Base-by-base conservation (phyloP, 768 basidiomycete species). In the Lentinula edodes region DNA sequence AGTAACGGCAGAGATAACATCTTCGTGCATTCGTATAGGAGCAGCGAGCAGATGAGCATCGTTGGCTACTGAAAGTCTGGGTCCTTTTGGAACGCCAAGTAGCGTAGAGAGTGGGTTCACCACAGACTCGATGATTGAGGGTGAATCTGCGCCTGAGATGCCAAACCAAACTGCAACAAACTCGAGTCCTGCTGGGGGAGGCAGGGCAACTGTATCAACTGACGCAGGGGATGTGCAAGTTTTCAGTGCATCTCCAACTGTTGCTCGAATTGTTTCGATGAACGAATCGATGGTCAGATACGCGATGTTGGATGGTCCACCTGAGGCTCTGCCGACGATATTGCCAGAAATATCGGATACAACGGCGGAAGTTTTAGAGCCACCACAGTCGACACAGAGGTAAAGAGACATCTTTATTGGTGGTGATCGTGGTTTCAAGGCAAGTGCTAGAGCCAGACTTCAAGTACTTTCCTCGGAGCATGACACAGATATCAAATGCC, bases 331-430 rank as follows among this genome's bases (percentile, higher is more conserved):
- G 1, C 86, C 87, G 48, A 91, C 61, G 66, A 92, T 80, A 5
- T 74, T 72, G 64, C 91, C 89, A 2, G 77, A 64, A 18, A 69
- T 65, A 69, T 87, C 78, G 62, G 79, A 79, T 12, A 56, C 18
- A 62, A 83, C 90, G 6, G 83, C 90, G 32, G 88, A 83, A 9
- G 94, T 94, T 76, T 95, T 96, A 48, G 91, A 91, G 20, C 91
- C 93, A 35, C 93, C 93, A 63, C 92, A 93, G 73, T 94, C 92
- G 64, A 90, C 87, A 68, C 88, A 93, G 65, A 94, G 86, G 69
- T 83, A 90, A 66, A 90, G 74, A 10, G 86, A 74, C 83, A 85
- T 85, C 34, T 39, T 41, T 60, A 20, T 5, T 12, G 36, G 34
- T 13, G 18, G 16, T 38, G 45, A n/a, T 60, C 9, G 48, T 48